Evolutionary conservation across 2,329 filamentous ascomycete genomes (phyloP).

Genomic region (Myriangium duriaei): DNA sequence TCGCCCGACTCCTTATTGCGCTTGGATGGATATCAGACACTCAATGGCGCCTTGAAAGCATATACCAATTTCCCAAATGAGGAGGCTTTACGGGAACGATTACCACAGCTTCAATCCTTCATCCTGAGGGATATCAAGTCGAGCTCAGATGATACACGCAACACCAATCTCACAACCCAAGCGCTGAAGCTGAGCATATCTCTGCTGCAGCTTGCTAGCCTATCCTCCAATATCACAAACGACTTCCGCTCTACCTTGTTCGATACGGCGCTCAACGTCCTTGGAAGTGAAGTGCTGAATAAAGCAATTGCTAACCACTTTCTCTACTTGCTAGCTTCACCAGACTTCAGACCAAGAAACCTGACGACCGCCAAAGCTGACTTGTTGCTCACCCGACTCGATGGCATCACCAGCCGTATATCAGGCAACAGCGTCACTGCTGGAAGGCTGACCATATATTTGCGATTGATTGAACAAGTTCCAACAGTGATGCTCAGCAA

Average conservation of each 20-base stretch:
- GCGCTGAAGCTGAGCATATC: conserved; percentile 66
- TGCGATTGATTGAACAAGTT: conserved; percentile 60
- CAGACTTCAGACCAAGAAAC: conserved; percentile 62
- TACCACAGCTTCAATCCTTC: conserved; percentile 65
- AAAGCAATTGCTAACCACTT: conserved; percentile 71
- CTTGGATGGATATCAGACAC: conserved; percentile 74
- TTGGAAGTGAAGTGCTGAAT: conserved; percentile 54
- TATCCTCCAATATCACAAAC: conserved; percentile 56
- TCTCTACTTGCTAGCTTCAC: conserved; percentile 67
- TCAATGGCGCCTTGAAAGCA: conserved; percentile 62
- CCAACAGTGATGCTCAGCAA: conserved; percentile 57
- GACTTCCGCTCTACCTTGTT: conserved; percentile 73
- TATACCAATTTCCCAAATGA: conserved; percentile 73
- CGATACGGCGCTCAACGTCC: conserved; percentile 63
- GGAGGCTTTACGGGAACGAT: conserved; percentile 60
- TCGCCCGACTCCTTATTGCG: conserved; percentile 59
- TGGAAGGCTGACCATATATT: conserved; percentile 67
- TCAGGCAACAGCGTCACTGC: conserved; percentile 71
- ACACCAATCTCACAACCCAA: conserved; percentile 62
- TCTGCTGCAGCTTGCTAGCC: conserved; percentile 61
- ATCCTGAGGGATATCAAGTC: conserved; percentile 62
- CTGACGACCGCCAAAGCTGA: conserved; percentile 61
- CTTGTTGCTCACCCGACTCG: conserved; percentile 56
- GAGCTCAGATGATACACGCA: conserved; percentile 38
- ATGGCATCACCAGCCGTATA: conserved; percentile 59